Conservation (phyloP, 164 flowering plant species). For the Tetrastigma voinierianum region DNA sequence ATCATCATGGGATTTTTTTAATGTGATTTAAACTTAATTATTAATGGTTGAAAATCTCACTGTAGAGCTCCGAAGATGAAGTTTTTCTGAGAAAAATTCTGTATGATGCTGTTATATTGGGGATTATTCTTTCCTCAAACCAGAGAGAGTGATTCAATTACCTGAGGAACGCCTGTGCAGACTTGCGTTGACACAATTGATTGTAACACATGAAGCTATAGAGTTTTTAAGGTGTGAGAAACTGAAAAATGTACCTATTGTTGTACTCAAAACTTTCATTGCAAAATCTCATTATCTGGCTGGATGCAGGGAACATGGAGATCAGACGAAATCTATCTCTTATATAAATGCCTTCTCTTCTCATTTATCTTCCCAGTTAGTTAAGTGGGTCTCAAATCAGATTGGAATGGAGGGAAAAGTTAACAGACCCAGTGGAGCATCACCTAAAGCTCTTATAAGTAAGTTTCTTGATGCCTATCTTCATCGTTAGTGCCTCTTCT, state of each 20-base stretch:
- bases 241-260: not conserved
- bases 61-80: slow-evolving; percentile 55
- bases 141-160: slow-evolving; percentile 22
- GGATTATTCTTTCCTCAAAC: slow-evolving; percentile 61
- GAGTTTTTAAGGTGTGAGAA: slow-evolving; percentile 44
- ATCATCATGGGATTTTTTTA: too few species aligned
- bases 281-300: slow-evolving; percentile 10
- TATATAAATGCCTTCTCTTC: slow-evolving; percentile 59
- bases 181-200: slow-evolving; percentile 43
- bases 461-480: slow-evolving; percentile 19
- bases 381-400: slow-evolving; percentile 37
- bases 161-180: slow-evolving; percentile 31
- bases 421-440: slow-evolving; percentile 28
- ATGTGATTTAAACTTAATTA: not conserved
- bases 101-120: slow-evolving; percentile 64
- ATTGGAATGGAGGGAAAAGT: slow-evolving; percentile 27
- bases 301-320: slow-evolving; percentile 46
- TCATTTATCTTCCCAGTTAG: slow-evolving; percentile 35
- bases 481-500: not conserved
- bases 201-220: slow-evolving; percentile 51
- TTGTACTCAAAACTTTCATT: not conserved
- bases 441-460: slow-evolving; percentile 68
- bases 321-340: slow-evolving; percentile 50
- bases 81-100: slow-evolving; percentile 42
- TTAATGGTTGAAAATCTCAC: not conserved